A percentile compares a stretch with the other conserved stretches of the same genome.
Conservation (phyloP, 805 yeast genomes). For the Kluyveromyces wickerhamii region DNA sequence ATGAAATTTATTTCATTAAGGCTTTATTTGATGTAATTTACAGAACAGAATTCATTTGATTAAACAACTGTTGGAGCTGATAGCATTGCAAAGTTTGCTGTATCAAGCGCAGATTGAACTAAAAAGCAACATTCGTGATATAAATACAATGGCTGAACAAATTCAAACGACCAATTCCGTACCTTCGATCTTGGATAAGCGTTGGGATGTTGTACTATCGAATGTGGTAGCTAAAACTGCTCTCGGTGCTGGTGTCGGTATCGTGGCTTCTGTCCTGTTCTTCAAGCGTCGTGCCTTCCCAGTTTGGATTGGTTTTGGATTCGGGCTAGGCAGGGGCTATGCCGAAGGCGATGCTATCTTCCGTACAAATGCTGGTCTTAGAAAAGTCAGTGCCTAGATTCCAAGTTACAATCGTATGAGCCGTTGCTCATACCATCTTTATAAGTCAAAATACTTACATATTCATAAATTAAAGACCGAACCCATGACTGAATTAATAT, state of each 20-base stretch:
- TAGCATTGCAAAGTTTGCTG: no score
- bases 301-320: slow-evolving; percentile 95
- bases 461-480: no score
- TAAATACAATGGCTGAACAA: slow-evolving; percentile 25
- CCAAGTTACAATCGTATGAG: no score
- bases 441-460: not conserved
- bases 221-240: slow-evolving; percentile 93
- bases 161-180: slow-evolving; percentile 34
- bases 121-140: no score
- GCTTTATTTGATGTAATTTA: no score
- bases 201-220: slow-evolving; percentile 95
- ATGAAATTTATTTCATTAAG: no score
- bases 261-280: slow-evolving; percentile 77
- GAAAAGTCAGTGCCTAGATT: slow-evolving; percentile 60
- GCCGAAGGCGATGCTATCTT: slow-evolving; percentile 97
- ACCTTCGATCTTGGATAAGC: slow-evolving; percentile 53
- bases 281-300: slow-evolving; percentile 96
- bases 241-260: slow-evolving; percentile 95
- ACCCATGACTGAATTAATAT: no score
- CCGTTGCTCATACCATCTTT: no score
- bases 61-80: no score
- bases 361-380: slow-evolving; percentile 72
- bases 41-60: no score
- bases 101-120: no score
- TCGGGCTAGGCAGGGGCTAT: slow-evolving; percentile 96